phyloP scores from a whole-genome alignment of 2,329 filamentous ascomycete species.

The Penicillium glabrum region DNA sequence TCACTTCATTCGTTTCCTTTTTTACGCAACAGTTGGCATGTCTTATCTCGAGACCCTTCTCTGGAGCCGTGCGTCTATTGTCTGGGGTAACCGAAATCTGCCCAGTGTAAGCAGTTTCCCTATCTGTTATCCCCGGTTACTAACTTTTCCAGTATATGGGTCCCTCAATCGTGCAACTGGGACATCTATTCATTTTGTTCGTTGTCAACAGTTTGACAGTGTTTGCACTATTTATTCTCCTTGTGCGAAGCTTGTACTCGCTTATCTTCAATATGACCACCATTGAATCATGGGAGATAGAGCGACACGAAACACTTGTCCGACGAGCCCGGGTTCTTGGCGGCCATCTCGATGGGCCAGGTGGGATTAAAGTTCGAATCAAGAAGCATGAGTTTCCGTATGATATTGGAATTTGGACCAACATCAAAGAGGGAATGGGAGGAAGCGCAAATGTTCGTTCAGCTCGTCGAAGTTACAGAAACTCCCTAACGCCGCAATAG shows the following conservation, averaged over 20 bases:
- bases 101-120: slow-evolving; percentile 52
- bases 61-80: slow-evolving; percentile 49
- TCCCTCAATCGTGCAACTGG: slow-evolving; percentile 53
- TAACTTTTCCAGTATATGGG: slow-evolving; percentile 55
- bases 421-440: slow-evolving; percentile 62
- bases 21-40: slow-evolving; percentile 60
- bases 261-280: slow-evolving; percentile 61
- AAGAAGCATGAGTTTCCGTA: slow-evolving; percentile 64
- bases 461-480: background rate
- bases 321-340: slow-evolving; percentile 52
- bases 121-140: background rate
- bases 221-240: slow-evolving; percentile 55
- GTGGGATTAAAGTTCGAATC: slow-evolving; percentile 56
- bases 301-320: slow-evolving; percentile 48
- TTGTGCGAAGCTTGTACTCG: slow-evolving; percentile 56
- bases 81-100: slow-evolving; percentile 57
- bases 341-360: slow-evolving; percentile 58
- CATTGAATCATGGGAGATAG: slow-evolving; percentile 64
- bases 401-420: slow-evolving; percentile 63
- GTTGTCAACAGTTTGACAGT: slow-evolving; percentile 58
- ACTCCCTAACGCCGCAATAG: slow-evolving; percentile 21
- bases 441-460: slow-evolving; percentile 46
- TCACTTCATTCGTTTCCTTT: slow-evolving; percentile 64
- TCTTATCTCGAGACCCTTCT: slow-evolving; percentile 57
- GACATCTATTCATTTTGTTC: slow-evolving; percentile 56